These are phyloP conservation scores for Lolium perenne DNA, from an alignment of 176 grass and related monocot genomes.

Conservation along the genomic window DNA sequence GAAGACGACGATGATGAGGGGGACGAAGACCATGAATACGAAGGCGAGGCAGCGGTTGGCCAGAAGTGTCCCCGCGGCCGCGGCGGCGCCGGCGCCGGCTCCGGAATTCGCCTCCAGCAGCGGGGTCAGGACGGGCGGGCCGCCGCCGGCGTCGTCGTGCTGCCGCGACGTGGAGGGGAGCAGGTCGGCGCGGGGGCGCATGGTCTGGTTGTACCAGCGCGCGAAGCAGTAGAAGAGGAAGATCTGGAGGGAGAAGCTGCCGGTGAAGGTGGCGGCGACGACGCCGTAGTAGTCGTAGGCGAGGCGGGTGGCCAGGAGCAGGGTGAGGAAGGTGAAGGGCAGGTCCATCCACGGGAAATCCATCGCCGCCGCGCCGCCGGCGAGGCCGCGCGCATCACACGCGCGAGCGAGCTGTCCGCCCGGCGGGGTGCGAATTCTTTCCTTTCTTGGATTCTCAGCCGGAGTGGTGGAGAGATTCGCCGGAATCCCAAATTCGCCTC, in stretches of 20 bases:
- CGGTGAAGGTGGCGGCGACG: conserved; percentile 54
- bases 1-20: conserved; percentile 64
- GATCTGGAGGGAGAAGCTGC: conserved; percentile 62
- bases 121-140: conserved; percentile 50
- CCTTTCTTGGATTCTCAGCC: not conserved
- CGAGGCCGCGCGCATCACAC: conserved; percentile 27
- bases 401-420: not conserved
- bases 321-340: conserved; percentile 59
- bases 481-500: not conserved
- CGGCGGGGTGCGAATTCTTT: too few species aligned
- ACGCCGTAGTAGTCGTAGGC: conserved; percentile 56
- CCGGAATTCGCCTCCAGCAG: not conserved
- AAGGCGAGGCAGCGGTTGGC: conserved; percentile 53
- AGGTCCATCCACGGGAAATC: conserved; percentile 57
- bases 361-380: conserved; percentile 41
- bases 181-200: conserved; percentile 6
- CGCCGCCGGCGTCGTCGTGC: not conserved
- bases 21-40: conserved; percentile 62
- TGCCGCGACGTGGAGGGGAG: conserved; percentile 6
- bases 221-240: conserved; percentile 72
- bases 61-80: conserved; percentile 12
- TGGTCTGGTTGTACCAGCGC: conserved; percentile 51
- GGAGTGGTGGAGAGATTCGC: not conserved
- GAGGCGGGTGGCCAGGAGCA: conserved; percentile 56
- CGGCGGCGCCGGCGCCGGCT: not conserved